These are phyloP conservation scores for Dinochytrium kinnereticum DNA, from an alignment of 371 early-diverging fungal species.

Conservation along the genomic window DNA sequence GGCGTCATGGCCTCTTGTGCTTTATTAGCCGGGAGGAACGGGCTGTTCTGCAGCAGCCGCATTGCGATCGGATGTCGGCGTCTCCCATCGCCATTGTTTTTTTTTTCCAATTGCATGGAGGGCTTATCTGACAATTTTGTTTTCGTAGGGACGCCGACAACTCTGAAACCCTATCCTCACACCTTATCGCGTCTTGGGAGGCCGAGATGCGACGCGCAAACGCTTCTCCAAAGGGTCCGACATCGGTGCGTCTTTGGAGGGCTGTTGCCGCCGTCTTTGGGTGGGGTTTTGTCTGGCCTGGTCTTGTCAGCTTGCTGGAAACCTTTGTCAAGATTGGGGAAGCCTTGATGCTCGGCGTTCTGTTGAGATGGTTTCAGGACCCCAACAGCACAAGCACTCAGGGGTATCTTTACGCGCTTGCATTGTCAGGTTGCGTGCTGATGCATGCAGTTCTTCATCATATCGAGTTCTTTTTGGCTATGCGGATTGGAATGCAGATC, in stretches of 20 bases:
- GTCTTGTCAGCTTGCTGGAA: slow-evolving; percentile 31
- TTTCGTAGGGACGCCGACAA: slow-evolving; percentile 9
- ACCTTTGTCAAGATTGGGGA: slow-evolving; percentile 39
- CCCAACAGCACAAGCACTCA: slow-evolving; percentile 17
- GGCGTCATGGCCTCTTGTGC: too few species aligned
- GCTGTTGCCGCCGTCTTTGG: slow-evolving; percentile 29
- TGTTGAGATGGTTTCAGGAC: slow-evolving; percentile 48
- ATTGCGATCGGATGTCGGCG: background rate
- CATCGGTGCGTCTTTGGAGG: slow-evolving; percentile 21
- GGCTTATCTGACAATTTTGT: background rate
- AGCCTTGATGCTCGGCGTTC: slow-evolving; percentile 42
- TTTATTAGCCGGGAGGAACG: too few species aligned
- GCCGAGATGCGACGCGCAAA: slow-evolving; percentile 15
- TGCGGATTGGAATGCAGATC: slow-evolving; percentile 46
- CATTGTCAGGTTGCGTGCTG: slow-evolving; percentile 25
- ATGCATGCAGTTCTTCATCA: slow-evolving; percentile 45
- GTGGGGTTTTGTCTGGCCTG: slow-evolving; percentile 8
- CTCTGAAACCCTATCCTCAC: slow-evolving; percentile 21
- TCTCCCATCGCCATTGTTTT: slow-evolving; percentile 12
- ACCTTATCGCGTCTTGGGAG: slow-evolving; percentile 23
- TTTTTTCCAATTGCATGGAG: background rate
- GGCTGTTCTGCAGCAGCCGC: slow-evolving; percentile 3
- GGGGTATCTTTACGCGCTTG: slow-evolving; percentile 35
- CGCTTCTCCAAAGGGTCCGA: background rate
- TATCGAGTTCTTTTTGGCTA: slow-evolving; percentile 45